A percentile compares a stretch with the other conserved stretches of the same genome.
These are phyloP conservation scores for Colletotrichum siamense DNA, from an alignment of 2,329 filamentous ascomycete genomes.

Conservation along the genomic window DNA sequence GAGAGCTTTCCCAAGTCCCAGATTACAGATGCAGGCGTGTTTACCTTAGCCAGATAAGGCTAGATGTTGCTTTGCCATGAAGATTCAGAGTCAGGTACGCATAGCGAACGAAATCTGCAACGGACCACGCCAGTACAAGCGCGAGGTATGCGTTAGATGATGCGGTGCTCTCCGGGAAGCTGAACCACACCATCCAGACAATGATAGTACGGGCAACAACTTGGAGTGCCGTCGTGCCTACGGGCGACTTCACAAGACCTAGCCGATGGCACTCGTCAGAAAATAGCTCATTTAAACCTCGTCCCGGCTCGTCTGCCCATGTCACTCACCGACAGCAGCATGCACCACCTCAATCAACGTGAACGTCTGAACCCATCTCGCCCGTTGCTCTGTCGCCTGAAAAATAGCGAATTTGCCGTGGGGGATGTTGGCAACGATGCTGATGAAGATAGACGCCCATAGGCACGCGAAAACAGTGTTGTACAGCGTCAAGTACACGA, in stretches of 20 bases:
- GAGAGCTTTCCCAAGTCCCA: neutral
- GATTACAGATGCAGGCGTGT: neutral
- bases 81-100: conserved; percentile 84
- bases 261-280: neutral
- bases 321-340: conserved; percentile 71
- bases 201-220: conserved; percentile 86
- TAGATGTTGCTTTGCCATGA: conserved; percentile 62
- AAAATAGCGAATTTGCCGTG: conserved; percentile 64
- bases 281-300: neutral
- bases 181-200: conserved; percentile 82
- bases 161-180: conserved; percentile 71
- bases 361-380: conserved; percentile 81
- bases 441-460: conserved; percentile 78
- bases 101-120: conserved; percentile 93
- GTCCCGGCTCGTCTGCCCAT: neutral
- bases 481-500: conserved; percentile 80
- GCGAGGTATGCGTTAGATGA: conserved; percentile 64
- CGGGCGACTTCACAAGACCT: conserved; percentile 85
- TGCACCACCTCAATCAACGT: conserved; percentile 86
- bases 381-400: conserved; percentile 66
- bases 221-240: conserved; percentile 88
- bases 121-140: conserved; percentile 86
- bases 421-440: conserved; percentile 60
- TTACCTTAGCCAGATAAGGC: conserved; percentile 75
- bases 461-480: conserved; percentile 78